Base-by-base conservation (phyloP, 805 yeast genomes). In the Metschnikowia aberdeeniae region DNA sequence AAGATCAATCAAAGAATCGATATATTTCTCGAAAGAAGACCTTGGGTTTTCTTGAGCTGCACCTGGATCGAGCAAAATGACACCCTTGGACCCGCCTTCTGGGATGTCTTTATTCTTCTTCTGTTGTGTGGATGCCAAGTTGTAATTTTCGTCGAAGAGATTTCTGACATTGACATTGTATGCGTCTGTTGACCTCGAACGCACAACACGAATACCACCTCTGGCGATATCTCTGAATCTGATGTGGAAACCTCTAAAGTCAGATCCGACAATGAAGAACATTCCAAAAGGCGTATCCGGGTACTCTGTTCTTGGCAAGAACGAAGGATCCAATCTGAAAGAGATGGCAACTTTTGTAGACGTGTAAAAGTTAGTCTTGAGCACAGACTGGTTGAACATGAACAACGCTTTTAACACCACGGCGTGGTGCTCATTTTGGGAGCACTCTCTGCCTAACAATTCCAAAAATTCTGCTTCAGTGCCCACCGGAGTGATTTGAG, bases 51-150 rank as follows among this genome's bases (percentile, higher is more conserved):
- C 86, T 65, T 86, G 95, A 19, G 89, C 84, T 35, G 71, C 72
- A 46, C 86, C 86, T 35, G 86, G 83, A 59, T 85, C 90, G 55
- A 92, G 75, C 58, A 92, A 76, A 46, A 93, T 86, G 39, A 93
- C 99, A 71, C 99, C 99, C 66, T 92, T 92, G 34, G 97, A 88
- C 31, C 99, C 99, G 63, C 99, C 98, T 75, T 92, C 99, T 40
- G 99, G 98, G 48, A 92, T 93, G 72, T 92, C 99, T 73, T 92
- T 92, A 72, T 92, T 93, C 70, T 92, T 92, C 55, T 92, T 79
- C 72, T 93, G 99, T 70, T 92, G 99, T 36, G 99, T 92, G 45
- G 84, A 80, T 34, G 99, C 98, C 66, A 92, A 78, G 64, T 90
- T 90, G 70, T 93, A 92, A 70, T 93, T 92, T 68, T 92, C 99